These are phyloP conservation scores for Dipteronia sinensis DNA, from an alignment of 345 rosid genomes.

Conservation along the genomic window DNA sequence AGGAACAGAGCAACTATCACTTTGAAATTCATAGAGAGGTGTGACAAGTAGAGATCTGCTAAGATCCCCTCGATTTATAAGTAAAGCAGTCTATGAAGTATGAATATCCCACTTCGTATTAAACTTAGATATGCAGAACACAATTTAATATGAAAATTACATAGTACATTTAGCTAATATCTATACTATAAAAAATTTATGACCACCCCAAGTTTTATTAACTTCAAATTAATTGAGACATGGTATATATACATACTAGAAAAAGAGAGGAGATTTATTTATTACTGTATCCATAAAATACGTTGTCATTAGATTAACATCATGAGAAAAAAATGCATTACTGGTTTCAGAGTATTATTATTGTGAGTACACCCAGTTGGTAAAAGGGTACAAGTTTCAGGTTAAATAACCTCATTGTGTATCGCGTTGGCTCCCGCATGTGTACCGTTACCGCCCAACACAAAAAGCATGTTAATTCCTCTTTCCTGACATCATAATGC, in stretches of 20 bases:
- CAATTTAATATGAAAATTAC: neutral
- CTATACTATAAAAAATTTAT: neutral
- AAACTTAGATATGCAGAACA: neutral
- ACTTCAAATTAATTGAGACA: neutral
- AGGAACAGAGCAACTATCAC: neutral
- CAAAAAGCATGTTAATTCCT: constrained; percentile 99
- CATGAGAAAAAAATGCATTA: constrained; percentile 3
- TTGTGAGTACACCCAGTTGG: neutral
- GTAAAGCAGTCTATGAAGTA: neutral
- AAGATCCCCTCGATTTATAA: neutral
- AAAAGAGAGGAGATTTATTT: neutral
- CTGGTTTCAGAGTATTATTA: neutral
- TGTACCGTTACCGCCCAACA: constrained; percentile 95
- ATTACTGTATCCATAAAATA: neutral
- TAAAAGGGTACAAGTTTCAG: neutral
- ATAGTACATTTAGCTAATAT: neutral
- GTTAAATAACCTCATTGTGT: constrained; percentile 74
- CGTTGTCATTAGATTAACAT: neutral
- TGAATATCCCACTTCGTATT: neutral
- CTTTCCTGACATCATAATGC: constrained; percentile 57
- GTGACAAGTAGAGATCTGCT: neutral
- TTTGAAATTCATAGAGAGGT: neutral
- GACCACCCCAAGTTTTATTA: neutral
- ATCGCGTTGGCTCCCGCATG: constrained; percentile 99
- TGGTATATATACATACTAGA: neutral